phyloP scores from a whole-genome alignment of 495 filamentous ascomycete genomes.

The Penicillium silybi region DNA sequence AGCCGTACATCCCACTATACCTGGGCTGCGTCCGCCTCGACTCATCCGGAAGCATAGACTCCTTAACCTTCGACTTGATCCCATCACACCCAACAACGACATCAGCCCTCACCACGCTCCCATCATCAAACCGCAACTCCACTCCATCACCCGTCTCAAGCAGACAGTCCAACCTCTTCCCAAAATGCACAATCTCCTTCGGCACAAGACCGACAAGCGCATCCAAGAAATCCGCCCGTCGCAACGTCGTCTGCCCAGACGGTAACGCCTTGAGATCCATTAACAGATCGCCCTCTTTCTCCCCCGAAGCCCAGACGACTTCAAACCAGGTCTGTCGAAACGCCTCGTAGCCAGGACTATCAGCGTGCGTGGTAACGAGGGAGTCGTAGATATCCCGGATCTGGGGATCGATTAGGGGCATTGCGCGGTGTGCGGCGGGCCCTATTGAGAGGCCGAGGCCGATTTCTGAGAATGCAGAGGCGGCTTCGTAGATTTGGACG shows the following conservation, averaged over 20 bases:
- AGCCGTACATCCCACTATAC: conserved; percentile 53
- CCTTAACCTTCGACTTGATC: conserved; percentile 47
- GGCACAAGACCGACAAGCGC: conserved; percentile 55
- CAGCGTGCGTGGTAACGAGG: conserved; percentile 28
- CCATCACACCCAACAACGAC: conserved; percentile 58
- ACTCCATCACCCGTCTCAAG: conserved; percentile 19
- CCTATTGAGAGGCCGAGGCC: conserved; percentile 58
- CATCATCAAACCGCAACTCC: conserved; percentile 31
- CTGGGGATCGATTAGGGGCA: conserved; percentile 46
- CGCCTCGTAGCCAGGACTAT: conserved; percentile 24
- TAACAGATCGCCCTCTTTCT: conserved; percentile 21
- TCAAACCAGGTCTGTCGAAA: conserved; percentile 27
- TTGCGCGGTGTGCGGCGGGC: conserved; percentile 54
- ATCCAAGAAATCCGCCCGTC: conserved; percentile 58
- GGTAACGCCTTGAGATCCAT: conserved; percentile 32
- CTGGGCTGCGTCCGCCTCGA: conserved; percentile 28
- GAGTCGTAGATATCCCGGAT: conserved; percentile 31
- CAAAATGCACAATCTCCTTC: conserved; percentile 30
- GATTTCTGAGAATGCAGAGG: conserved; percentile 48
- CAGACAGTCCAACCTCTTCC: conserved; percentile 27
- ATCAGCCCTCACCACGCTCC: conserved; percentile 25
- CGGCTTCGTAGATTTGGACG: conserved; percentile 55
- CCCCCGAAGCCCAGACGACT: conserved; percentile 21
- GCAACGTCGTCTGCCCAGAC: conserved; percentile 33
- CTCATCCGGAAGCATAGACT: conserved; percentile 41